Conservation (phyloP, 345 rosid species). For the Kandelia obovata region DNA sequence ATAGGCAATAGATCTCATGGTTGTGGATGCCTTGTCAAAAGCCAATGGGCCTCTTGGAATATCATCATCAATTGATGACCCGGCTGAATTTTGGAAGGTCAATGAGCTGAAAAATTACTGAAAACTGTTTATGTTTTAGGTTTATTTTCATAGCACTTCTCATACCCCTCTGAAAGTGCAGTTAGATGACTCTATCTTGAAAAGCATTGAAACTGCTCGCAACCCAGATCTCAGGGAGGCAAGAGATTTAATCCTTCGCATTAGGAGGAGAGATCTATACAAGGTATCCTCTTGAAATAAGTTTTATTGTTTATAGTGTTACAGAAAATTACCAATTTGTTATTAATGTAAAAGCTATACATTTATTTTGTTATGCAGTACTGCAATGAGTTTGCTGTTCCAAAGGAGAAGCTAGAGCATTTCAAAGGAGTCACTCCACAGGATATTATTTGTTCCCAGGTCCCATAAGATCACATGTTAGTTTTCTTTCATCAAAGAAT, state of each 20-base stretch:
- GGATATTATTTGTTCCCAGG: slow-evolving; percentile 57
- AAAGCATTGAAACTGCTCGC: slow-evolving; percentile 17
- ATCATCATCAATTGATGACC: slow-evolving; percentile 20
- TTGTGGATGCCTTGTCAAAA: slow-evolving; percentile 24
- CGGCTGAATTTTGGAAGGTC: slow-evolving; percentile 26
- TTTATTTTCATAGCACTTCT: neutral
- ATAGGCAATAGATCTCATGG: slow-evolving; percentile 33
- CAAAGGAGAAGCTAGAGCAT: slow-evolving; percentile 39
- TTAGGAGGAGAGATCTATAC: slow-evolving; percentile 29
- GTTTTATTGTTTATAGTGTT: too few species aligned
- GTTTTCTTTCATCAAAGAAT: slow-evolving; percentile 5
- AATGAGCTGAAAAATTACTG: neutral
- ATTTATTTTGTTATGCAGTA: slow-evolving; percentile 26
- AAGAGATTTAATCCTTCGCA: slow-evolving; percentile 22
- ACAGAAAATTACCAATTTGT: neutral
- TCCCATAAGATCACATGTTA: slow-evolving; percentile 6
- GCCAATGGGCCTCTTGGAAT: slow-evolving; percentile 19
- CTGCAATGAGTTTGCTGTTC: slow-evolving; percentile 49
- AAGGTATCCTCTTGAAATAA: slow-evolving; percentile 9
- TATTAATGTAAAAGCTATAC: neutral
- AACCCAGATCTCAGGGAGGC: slow-evolving; percentile 22
- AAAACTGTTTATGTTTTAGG: neutral
- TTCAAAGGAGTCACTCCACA: slow-evolving; percentile 41
- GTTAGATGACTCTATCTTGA: slow-evolving; percentile 30
- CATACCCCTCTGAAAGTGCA: slow-evolving; percentile 12